A percentile compares a stretch with the other conserved stretches of the same genome.
These are phyloP conservation scores for Cordyceps fumosorosea DNA, from an alignment of 2,329 filamentous ascomycete species.

Conservation along the genomic window DNA sequence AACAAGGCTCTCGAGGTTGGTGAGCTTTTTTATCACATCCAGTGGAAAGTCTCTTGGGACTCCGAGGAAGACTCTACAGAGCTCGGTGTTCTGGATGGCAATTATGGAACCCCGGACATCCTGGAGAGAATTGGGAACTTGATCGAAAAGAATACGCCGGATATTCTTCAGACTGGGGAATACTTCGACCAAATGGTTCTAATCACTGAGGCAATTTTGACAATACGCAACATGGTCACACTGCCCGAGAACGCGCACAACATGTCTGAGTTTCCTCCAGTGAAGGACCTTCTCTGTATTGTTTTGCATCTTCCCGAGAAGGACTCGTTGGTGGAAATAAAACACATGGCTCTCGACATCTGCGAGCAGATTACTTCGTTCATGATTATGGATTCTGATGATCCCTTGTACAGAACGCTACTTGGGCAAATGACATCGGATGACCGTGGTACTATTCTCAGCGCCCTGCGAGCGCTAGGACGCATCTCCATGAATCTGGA, in stretches of 20 bases:
- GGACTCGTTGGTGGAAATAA: conserved; percentile 71
- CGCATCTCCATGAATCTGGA: conserved; percentile 85
- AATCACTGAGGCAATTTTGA: conserved; percentile 78
- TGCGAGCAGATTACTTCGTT: conserved; percentile 85
- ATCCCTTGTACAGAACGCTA: conserved; percentile 74
- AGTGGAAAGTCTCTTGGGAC: conserved; percentile 72
- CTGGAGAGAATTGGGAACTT: conserved; percentile 65
- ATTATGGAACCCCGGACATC: conserved; percentile 44
- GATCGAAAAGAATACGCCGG: conserved; percentile 50
- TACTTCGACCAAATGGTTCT: conserved; percentile 66
- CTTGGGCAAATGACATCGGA: conserved; percentile 56
- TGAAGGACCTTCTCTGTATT: conserved; percentile 79
- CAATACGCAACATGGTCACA: conserved; percentile 94
- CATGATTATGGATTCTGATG: conserved; percentile 62
- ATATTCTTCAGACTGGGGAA: conserved; percentile 65
- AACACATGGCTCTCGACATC: conserved; percentile 86
- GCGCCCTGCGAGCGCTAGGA: conserved; percentile 71
- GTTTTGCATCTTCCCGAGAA: conserved; percentile 69
- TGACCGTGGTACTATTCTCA: conserved; percentile 78
- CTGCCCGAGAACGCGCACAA: conserved; percentile 81
- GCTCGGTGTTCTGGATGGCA: conserved; percentile 36
- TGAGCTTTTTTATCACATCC: conserved; percentile 71
- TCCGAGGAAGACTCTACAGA: conserved; percentile 46
- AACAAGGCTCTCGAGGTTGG: conserved; percentile 77
- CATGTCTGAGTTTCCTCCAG: conserved; percentile 64